Percentiles rank a stretch among this genome's conserved stretches.
Evolutionary conservation across 2,329 filamentous ascomycete species (phyloP).

Genomic region (Colletotrichum sp.): DNA sequence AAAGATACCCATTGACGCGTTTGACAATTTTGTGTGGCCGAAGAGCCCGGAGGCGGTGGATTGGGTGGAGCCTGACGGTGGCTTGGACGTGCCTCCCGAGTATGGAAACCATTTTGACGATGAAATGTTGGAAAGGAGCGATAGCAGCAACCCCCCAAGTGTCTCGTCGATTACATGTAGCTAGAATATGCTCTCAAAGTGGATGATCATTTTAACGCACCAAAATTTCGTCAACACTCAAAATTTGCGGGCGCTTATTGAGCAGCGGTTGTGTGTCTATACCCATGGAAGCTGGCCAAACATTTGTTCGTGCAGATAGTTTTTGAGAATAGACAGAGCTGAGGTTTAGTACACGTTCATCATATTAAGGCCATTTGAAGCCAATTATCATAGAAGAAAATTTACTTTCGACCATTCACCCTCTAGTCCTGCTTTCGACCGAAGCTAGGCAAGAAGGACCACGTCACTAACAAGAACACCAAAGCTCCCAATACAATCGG

Average conservation of each 20-base stretch:
- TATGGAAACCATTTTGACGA: background rate
- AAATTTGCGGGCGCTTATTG: background rate
- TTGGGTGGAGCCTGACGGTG: background rate
- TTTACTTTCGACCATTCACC: too few relatives aligned
- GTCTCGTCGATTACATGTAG: background rate
- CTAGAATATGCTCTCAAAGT: background rate
- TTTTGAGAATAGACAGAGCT: background rate
- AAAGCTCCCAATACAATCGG: constrained; percentile 58
- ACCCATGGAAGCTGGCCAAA: background rate
- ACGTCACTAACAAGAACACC: constrained; percentile 45
- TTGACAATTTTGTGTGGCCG: background rate
- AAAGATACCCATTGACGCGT: background rate
- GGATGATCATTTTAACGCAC: background rate
- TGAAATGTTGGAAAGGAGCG: background rate
- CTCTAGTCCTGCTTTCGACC: constrained; percentile 38
- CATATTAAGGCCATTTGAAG: background rate
- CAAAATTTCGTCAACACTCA: fast-evolving
- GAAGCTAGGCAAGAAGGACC: constrained; percentile 48
- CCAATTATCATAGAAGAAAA: background rate
- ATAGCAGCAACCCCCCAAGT: background rate
- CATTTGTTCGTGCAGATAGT: fast-evolving
- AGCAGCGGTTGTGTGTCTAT: background rate
- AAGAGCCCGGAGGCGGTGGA: too few relatives aligned
- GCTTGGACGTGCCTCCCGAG: background rate
- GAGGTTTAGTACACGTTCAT: too few relatives aligned